Evolutionary conservation across 192 early-diverging fungal species (phyloP).

Genomic region (Backusella australiensis): DNA sequence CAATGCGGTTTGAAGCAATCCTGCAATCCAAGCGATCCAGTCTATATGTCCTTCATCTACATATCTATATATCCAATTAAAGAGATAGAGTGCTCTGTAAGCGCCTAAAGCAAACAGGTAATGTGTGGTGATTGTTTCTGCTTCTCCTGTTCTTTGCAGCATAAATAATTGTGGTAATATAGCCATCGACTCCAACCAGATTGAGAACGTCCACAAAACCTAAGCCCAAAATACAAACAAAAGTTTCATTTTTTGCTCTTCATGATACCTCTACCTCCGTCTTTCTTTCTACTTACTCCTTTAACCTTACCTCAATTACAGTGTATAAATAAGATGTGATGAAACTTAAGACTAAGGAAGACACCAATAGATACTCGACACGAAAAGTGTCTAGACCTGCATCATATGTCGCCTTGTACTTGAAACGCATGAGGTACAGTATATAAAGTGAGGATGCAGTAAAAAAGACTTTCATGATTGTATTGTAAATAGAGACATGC

Average conservation of each 20-base stretch:
- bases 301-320: slow-evolving; percentile 59
- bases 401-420: slow-evolving; percentile 91
- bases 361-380: slow-evolving; percentile 81
- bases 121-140: slow-evolving; percentile 98
- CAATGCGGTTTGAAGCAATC: slow-evolving; percentile 90
- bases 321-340: slow-evolving; percentile 74
- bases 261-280: slow-evolving; percentile 31
- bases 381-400: slow-evolving; percentile 89
- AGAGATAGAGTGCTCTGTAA: slow-evolving; percentile 82
- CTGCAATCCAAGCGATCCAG: slow-evolving; percentile 87
- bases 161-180: slow-evolving; percentile 99
- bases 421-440: slow-evolving; percentile 84
- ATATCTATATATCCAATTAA: slow-evolving; percentile 97
- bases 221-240: slow-evolving; percentile 86
- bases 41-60: slow-evolving; percentile 42
- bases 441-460: slow-evolving; percentile 84
- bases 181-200: slow-evolving; percentile 94
- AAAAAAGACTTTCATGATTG: slow-evolving; percentile 95
- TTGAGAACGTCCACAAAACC: slow-evolving; percentile 96
- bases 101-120: slow-evolving; percentile 97
- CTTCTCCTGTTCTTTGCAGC: slow-evolving; percentile 93
- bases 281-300: slow-evolving; percentile 56
- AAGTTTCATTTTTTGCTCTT: slow-evolving; percentile 22
- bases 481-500: slow-evolving; percentile 88
- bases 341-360: slow-evolving; percentile 66